phyloP scores from a whole-genome alignment of 768 basidiomycete species.

The Termitomyces sp. region DNA sequence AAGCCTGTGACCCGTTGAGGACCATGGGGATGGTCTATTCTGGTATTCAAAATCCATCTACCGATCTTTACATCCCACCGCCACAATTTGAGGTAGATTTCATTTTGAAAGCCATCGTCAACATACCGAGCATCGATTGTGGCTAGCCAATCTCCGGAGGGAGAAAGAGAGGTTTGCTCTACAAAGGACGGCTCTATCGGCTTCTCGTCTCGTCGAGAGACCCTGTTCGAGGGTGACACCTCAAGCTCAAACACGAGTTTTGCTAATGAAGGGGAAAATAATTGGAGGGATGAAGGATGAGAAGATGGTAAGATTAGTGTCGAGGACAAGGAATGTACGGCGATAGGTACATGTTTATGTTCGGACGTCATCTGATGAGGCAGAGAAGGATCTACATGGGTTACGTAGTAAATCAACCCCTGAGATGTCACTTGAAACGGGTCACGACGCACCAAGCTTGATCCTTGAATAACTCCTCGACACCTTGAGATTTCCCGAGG shows the following conservation, averaged over 20 bases:
- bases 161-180: constrained; percentile 59
- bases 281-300: constrained; percentile 92
- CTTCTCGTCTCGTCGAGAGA: constrained; percentile 77
- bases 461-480: constrained; percentile 69
- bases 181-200: constrained; percentile 71
- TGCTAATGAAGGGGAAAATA: constrained; percentile 70
- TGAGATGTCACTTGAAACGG: background rate
- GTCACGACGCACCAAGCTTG: constrained; percentile 53
- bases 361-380: constrained; percentile 31
- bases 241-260: constrained; percentile 82
- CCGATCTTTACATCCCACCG: constrained; percentile 62
- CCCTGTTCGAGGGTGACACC: constrained; percentile 87
- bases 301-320: constrained; percentile 88
- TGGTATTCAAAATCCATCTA: constrained; percentile 77
- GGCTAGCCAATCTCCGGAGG: constrained; percentile 84
- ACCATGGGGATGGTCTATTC: constrained; percentile 87
- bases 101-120: constrained; percentile 58
- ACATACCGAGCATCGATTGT: constrained; percentile 75
- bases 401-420: background rate
- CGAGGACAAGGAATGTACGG: constrained; percentile 66
- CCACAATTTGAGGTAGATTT: constrained; percentile 89
- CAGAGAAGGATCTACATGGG: constrained; percentile 23
- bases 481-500: constrained; percentile 65
- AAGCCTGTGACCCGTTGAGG: constrained; percentile 52
- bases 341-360: constrained; percentile 53